phyloP scores from a whole-genome alignment of 148 eudicot species.

The Amaranthus cruentus region DNA sequence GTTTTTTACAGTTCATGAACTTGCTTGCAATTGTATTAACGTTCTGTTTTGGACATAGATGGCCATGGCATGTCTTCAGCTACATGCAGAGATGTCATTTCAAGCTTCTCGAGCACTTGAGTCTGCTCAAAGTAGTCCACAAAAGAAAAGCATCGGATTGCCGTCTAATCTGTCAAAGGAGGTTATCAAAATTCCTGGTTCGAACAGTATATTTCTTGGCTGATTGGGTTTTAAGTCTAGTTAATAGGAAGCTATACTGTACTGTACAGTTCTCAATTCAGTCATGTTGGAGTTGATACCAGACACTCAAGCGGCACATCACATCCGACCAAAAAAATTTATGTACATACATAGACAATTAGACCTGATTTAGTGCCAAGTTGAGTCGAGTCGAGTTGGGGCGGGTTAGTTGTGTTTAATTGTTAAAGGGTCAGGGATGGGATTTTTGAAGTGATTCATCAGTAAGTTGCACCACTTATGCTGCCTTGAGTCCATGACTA shows the following conservation, averaged over 20 bases:
- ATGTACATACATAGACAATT: neutral
- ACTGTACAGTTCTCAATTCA: neutral
- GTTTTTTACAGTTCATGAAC: neutral
- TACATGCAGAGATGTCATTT: constrained; percentile 91
- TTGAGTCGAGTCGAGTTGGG: too few species aligned
- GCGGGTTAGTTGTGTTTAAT: too few species aligned
- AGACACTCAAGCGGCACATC: neutral
- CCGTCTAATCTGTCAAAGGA: constrained; percentile 48
- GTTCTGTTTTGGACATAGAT: constrained; percentile 35
- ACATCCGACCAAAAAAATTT: neutral
- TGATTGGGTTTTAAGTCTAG: constrained; percentile 17
- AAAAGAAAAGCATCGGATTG: constrained; percentile 42
- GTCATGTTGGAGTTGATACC: neutral
- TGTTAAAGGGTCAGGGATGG: too few species aligned
- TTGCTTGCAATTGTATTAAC: neutral
- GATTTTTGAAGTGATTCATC: too few species aligned
- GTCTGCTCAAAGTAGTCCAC: constrained; percentile 34
- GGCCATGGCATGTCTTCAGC: constrained; percentile 89
- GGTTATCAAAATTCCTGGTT: constrained; percentile 54
- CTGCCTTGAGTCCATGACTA: too few species aligned
- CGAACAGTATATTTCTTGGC: constrained; percentile 28
- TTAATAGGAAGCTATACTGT: constrained; percentile 6
- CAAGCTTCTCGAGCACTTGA: constrained; percentile 78
- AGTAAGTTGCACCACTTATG: too few species aligned
- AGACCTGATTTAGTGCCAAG: too few species aligned